These are phyloP conservation scores for Coleophoma eucalyptorum DNA, from an alignment of 2,329 filamentous ascomycete genomes.

Conservation along the genomic window DNA sequence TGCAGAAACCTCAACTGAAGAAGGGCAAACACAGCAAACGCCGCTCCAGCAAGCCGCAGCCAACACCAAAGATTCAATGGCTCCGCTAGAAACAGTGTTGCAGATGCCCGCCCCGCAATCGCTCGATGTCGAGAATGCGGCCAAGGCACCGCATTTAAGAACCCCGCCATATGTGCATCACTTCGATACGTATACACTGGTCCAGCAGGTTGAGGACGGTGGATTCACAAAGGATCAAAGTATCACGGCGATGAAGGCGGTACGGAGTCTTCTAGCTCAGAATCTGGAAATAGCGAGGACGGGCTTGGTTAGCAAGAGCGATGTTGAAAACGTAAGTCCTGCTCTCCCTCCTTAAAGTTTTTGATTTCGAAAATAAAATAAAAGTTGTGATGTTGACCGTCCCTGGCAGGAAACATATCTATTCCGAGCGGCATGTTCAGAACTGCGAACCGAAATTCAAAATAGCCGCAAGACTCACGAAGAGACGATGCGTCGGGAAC, in stretches of 20 bases:
- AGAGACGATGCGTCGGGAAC: slow-evolving; percentile 77
- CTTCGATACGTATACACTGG: slow-evolving; percentile 91
- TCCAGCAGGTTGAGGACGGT: slow-evolving; percentile 69
- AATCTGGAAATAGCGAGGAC: slow-evolving; percentile 80
- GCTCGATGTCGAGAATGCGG: slow-evolving; percentile 30
- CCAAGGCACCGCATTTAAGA: slow-evolving; percentile 62
- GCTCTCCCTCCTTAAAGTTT: no score
- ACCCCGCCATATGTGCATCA: slow-evolving; percentile 86
- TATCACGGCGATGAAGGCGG: slow-evolving; percentile 87
- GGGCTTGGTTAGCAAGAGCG: slow-evolving; percentile 81
- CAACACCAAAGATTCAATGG: slow-evolving; percentile 25
- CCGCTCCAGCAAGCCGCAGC: slow-evolving; percentile 26
- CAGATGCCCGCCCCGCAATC: slow-evolving; percentile 40
- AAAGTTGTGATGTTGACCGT: no score
- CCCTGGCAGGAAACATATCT: slow-evolving; percentile 71
- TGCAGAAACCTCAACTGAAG: neutral
- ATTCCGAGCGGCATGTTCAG: slow-evolving; percentile 89
- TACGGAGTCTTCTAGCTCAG: slow-evolving; percentile 69
- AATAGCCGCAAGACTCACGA: slow-evolving; percentile 73
- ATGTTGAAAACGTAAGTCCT: slow-evolving; percentile 71
- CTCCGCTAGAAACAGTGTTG: slow-evolving; percentile 48
- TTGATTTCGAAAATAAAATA: no score
- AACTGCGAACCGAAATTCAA: slow-evolving; percentile 82
- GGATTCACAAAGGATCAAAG: slow-evolving; percentile 74
- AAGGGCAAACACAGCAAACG: neutral